These are phyloP conservation scores for Acer campestre DNA, from an alignment of 345 rosid genomes.

Conservation along the genomic window DNA sequence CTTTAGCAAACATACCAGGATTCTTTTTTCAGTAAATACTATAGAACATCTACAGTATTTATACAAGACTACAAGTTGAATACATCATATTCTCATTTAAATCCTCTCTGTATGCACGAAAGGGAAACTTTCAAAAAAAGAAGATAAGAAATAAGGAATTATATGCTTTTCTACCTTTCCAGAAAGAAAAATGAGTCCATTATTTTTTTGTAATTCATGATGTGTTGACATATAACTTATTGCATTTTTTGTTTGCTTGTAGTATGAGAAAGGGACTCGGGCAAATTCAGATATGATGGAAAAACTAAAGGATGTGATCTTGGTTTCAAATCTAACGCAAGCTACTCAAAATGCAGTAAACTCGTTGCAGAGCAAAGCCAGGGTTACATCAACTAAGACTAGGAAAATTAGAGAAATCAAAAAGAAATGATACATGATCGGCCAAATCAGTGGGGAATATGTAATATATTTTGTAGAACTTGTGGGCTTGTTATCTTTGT, in stretches of 20 bases:
- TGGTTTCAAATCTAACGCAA: constrained; percentile 25
- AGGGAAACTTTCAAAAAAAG: not conserved
- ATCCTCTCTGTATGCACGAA: not conserved
- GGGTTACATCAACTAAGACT: not conserved
- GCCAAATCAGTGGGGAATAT: not conserved
- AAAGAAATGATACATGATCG: not conserved
- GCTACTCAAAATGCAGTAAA: constrained; percentile 21
- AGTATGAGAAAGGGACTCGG: constrained; percentile 33
- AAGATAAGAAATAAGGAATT: not conserved
- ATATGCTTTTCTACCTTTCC: not conserved
- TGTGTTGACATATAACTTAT: not conserved
- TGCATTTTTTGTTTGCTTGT: constrained; percentile 11
- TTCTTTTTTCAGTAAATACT: not conserved
- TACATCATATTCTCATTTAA: not conserved
- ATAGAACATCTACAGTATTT: not conserved
- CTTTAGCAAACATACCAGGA: not conserved
- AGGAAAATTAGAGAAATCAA: constrained; percentile 9
- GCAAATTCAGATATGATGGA: constrained; percentile 25
- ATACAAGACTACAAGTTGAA: not conserved
- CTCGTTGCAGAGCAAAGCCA: constrained; percentile 13
- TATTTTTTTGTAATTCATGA: not conserved
- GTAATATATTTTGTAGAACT: not conserved
- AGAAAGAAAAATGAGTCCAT: not conserved
- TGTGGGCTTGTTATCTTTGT: not conserved
- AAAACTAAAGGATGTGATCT: constrained; percentile 34